Percentiles rank a stretch among this genome's conserved stretches.
Conservation (phyloP, 805 yeast species). For the Kluyveromyces siamensis region DNA sequence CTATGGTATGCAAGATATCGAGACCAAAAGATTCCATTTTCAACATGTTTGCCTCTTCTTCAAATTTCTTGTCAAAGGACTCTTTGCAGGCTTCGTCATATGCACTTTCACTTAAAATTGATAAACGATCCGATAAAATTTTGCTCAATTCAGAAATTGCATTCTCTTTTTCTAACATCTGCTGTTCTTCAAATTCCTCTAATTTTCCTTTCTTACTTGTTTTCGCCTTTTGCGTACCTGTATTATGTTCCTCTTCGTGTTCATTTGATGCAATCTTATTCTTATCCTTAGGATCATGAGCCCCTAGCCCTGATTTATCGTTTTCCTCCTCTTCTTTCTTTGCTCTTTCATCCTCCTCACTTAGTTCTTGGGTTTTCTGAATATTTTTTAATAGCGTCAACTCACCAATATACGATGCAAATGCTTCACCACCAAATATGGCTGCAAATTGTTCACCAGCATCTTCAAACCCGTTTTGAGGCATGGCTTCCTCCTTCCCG, state of each 20-base stretch:
- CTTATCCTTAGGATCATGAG: not conserved
- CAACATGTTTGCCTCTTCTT: constrained; percentile 73
- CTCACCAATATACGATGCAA: constrained; percentile 82
- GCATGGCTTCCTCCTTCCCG: constrained; percentile 66
- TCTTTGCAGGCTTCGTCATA: constrained; percentile 51
- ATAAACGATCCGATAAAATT: constrained; percentile 47
- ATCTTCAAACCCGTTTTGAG: constrained; percentile 66
- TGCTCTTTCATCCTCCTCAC: constrained; percentile 37
- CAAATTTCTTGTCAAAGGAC: constrained; percentile 55
- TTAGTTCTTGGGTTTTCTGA: constrained; percentile 48
- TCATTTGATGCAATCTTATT: constrained; percentile 2
- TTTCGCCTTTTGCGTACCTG: constrained; percentile 28
- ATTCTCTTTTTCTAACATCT: constrained; percentile 54
- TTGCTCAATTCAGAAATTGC: constrained; percentile 53
- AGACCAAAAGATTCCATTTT: constrained; percentile 82
- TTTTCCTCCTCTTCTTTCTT: constrained; percentile 29
- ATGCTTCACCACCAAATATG: constrained; percentile 87
- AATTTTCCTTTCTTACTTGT: constrained; percentile 37
- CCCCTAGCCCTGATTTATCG: constrained; percentile 7
- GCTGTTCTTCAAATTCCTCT: constrained; percentile 70
- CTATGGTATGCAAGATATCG: constrained; percentile 69
- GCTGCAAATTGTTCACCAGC: constrained; percentile 61
- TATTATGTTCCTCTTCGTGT: constrained; percentile 9
- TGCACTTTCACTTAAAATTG: constrained; percentile 52
- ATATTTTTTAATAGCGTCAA: constrained; percentile 69